Conservation (phyloP, 352 stramenopile genomes). For the Phytophthora pseudosyringae region DNA sequence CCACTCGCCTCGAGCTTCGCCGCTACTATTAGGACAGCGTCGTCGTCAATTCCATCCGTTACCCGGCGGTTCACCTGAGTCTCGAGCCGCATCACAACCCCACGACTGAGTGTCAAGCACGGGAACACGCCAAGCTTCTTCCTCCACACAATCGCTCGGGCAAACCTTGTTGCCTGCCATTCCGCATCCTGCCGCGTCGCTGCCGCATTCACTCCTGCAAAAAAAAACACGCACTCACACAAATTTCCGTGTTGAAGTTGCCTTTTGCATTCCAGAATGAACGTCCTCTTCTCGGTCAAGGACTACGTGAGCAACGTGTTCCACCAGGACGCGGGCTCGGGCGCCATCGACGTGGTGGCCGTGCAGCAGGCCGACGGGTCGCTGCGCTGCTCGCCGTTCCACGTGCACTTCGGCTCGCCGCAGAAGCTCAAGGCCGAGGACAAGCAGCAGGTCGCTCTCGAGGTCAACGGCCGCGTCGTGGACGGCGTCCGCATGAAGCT, state of each 20-base stretch:
- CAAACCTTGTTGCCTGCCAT: conserved; percentile 1
- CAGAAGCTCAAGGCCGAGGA: conserved; percentile 45
- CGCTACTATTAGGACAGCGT: neutral
- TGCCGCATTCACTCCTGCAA: conserved; percentile 16
- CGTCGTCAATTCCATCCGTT: neutral
- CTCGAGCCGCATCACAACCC: conserved; percentile 26
- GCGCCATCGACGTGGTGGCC: conserved; percentile 85
- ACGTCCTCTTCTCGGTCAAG: conserved; percentile 88
- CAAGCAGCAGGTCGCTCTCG: conserved; percentile 57
- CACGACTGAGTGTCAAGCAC: conserved; percentile 18
- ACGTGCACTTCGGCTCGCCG: conserved; percentile 78
- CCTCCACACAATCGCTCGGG: conserved; percentile 8
- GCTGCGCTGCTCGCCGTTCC: conserved; percentile 77
- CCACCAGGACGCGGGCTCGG: conserved; percentile 63
- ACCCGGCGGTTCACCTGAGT: conserved; percentile 26
- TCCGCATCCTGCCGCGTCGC: conserved; percentile 14
- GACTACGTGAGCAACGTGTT: conserved; percentile 89
- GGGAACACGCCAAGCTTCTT: conserved; percentile 28
- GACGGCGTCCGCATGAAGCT: conserved; percentile 78
- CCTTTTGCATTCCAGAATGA: conserved; percentile 51
- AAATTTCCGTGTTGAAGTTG: conserved; percentile 14
- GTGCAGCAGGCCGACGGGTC: conserved; percentile 75
- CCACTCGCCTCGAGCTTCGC: neutral
- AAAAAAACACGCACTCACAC: neutral
- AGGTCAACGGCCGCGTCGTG: conserved; percentile 68